These are phyloP conservation scores for Coriaria nepalensis DNA, from an alignment of 306 rosid species.

Conservation along the genomic window DNA sequence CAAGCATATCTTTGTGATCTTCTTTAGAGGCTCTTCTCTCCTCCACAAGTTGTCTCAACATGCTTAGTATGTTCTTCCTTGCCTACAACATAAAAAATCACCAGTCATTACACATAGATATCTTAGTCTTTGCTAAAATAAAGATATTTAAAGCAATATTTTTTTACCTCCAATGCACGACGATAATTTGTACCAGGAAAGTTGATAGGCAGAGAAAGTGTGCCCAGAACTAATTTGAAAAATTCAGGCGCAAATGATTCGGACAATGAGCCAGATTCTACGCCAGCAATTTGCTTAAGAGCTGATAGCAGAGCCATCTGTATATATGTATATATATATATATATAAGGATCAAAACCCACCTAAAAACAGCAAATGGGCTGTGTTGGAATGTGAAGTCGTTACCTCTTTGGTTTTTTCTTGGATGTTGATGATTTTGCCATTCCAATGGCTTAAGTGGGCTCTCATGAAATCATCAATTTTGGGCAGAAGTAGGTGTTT, in stretches of 20 bases:
- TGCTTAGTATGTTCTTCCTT: conserved; percentile 55
- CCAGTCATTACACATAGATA: background rate
- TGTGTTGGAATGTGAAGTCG: background rate
- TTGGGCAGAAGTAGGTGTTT: conserved; percentile 62
- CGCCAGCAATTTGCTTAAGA: conserved; percentile 66
- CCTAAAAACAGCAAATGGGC: no score
- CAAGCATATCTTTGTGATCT: conserved; percentile 59
- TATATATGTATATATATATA: no score
- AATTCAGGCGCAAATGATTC: conserved; percentile 57
- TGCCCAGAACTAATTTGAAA: conserved; percentile 78
- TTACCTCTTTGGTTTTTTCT: conserved; percentile 79
- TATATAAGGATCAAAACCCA: no score
- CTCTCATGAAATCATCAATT: conserved; percentile 65
- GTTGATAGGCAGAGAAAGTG: conserved; percentile 78
- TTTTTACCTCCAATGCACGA: conserved; percentile 56
- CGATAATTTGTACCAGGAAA: conserved; percentile 85
- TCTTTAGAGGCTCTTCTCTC: conserved; percentile 57
- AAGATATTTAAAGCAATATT: conserved; percentile 2
- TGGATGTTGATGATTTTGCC: conserved; percentile 63
- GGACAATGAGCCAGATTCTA: conserved; percentile 34
- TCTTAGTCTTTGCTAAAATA: background rate
- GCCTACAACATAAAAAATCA: conserved; percentile 34
- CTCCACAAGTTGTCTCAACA: conserved; percentile 41
- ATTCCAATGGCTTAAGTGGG: conserved; percentile 54
- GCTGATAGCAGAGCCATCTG: conserved; percentile 90